Conservation (phyloP, 495 filamentous ascomycete genomes). For the Copromyces sp. region DNA sequence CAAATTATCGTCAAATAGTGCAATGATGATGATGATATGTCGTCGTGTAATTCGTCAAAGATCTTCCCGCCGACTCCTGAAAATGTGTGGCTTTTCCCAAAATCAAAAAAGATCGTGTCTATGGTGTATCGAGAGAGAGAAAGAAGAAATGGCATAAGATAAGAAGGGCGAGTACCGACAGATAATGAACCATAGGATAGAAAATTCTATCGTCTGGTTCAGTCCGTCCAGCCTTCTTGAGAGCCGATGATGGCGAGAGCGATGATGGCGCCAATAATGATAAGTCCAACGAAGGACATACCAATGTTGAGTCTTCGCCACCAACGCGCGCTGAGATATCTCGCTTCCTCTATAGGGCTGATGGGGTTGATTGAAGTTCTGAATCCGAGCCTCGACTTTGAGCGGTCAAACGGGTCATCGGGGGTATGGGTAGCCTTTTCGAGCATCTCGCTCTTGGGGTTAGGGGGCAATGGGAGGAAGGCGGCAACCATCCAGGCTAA, state of each 20-base stretch:
- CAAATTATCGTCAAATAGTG: not conserved
- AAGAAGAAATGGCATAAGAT: not conserved
- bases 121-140: not conserved
- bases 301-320: conserved; percentile 86
- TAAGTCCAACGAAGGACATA: conserved; percentile 70
- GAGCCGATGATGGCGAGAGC: conserved; percentile 50
- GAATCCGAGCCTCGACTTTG: conserved; percentile 34
- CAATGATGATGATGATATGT: not conserved
- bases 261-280: conserved; percentile 67
- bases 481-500: conserved; percentile 79
- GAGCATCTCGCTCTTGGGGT: conserved; percentile 34
- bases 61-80: not conserved
- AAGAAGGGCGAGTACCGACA: not conserved
- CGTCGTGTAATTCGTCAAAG: not conserved
- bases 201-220: not conserved
- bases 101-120: not conserved
- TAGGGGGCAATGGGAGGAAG: conserved; percentile 65
- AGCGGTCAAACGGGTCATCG: conserved; percentile 16
- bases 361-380: conserved; percentile 15
- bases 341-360: conserved; percentile 42
- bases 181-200: not conserved
- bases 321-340: conserved; percentile 78
- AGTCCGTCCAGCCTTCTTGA: conserved; percentile 26
- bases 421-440: conserved; percentile 21
- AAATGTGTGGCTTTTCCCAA: not conserved